Conservation (phyloP, 768 basidiomycete genomes). For the Boletales sp. region DNA sequence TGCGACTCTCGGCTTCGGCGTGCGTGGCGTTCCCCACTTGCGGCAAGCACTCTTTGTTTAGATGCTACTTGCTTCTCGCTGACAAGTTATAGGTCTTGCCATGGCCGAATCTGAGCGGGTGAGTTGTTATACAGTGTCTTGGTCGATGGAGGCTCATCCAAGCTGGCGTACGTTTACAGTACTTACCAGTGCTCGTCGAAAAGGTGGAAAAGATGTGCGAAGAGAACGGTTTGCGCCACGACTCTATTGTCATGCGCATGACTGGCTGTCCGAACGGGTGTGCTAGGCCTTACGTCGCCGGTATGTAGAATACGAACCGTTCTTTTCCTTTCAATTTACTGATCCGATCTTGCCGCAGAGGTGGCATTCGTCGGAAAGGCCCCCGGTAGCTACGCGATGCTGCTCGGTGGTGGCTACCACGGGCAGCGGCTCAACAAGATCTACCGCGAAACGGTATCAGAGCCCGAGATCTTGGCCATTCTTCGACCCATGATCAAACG, state of each 20-base stretch:
- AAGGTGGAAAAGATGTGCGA: constrained; percentile 96
- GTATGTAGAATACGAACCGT: constrained; percentile 33
- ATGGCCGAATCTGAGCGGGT: constrained; percentile 79
- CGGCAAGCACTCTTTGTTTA: constrained; percentile 36
- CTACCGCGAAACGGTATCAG: constrained; percentile 86
- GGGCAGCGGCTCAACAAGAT: constrained; percentile 97
- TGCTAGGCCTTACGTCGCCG: constrained; percentile 89
- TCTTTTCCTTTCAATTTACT: not conserved
- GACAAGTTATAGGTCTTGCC: constrained; percentile 47
- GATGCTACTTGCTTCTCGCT: not conserved
- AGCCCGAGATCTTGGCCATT: constrained; percentile 88
- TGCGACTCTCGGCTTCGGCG: constrained; percentile 87
- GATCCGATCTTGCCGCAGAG: constrained; percentile 44
- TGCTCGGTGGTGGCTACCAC: constrained; percentile 93
- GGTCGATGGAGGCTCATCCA: constrained; percentile 18
- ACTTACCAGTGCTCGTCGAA: constrained; percentile 86
- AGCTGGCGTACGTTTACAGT: constrained; percentile 49
- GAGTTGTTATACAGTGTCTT: constrained; percentile 13
- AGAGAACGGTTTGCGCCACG: constrained; percentile 87
- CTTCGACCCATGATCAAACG: constrained; percentile 91
- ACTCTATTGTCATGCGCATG: constrained; percentile 98
- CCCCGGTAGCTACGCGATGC: constrained; percentile 87
- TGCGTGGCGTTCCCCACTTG: constrained; percentile 99
- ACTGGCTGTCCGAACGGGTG: constrained; percentile 96
- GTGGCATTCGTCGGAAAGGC: constrained; percentile 97